Conservation (phyloP, 164 flowering plant genomes). For the Kingdonia uniflora region DNA sequence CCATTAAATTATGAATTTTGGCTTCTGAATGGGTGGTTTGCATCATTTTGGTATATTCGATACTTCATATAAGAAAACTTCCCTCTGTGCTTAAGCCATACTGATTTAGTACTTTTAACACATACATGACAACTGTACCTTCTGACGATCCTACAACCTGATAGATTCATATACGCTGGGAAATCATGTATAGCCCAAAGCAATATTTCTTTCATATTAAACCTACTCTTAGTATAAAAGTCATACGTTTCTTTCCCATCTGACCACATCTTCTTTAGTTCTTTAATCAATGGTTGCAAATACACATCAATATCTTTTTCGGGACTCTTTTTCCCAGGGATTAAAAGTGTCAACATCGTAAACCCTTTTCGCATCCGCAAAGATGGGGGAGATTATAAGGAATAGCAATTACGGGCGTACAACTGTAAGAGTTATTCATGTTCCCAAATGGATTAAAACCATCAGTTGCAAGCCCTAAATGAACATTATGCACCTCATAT, state of each 20-base stretch:
- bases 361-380: not conserved
- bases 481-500: not conserved
- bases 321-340: not conserved
- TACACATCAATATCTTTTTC: conserved; percentile 1
- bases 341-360: not conserved
- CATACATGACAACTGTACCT: not conserved
- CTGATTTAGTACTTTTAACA: not conserved
- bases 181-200: not conserved
- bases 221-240: not conserved
- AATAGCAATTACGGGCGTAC: not conserved
- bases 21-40: not conserved
- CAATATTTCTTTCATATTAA: not conserved
- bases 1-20: not conserved
- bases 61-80: not conserved
- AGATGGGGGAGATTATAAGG: not conserved
- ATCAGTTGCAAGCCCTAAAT: not conserved
- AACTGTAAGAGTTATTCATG: not conserved
- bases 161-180: not conserved
- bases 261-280: not conserved
- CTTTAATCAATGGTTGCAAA: not conserved
- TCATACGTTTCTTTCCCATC: not conserved
- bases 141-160: too few relatives aligned
- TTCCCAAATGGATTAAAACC: not conserved
- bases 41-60: not conserved
- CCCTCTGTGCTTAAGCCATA: not conserved